Evolutionary conservation across 768 basidiomycete genomes (phyloP), one percentile per base, ranked within the genome.

Genomic region (Galerina sulciceps): DNA sequence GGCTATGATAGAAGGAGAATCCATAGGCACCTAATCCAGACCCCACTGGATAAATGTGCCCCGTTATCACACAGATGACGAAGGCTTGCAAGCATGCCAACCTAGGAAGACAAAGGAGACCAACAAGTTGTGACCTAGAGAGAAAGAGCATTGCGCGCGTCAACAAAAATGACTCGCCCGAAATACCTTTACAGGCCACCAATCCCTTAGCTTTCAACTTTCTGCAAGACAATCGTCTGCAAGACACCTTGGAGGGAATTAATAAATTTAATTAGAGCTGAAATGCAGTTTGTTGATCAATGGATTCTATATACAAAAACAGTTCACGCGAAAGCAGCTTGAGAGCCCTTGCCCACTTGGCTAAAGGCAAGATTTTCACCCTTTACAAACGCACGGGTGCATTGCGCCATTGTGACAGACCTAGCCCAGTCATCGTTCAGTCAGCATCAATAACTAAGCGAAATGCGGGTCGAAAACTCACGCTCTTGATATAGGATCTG

Each of bases 391-490:
- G 94, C 83, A 46, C 90, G 87, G 13, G 91, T 91, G 72, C 94
- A 96, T 65, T 94, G 91, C 1, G 94, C 95, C 95, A 97, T 97
- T 36, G 95, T 96, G 36, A 93, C 90, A n/a, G 93, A 94, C 44
- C 91, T 93, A 26, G 45, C 2, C 2, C 17, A 64, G 46, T 41
- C 10, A 43, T 50, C n/a, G n/a, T n/a, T n/a, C n/a, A n/a, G n/a
- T 55, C 17, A 59, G 31, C 22, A 22, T 35, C n/a, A 13, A 36
- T 9, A 26, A 23, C 2, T 2, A 38, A 54, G 18, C 20, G 50
- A 46, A 53, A 34, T 9, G 20, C 31, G 20, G 43, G 18, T 14
- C 31, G 57, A 48, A 40, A 40, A 90, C 94, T 75, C 67, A 95
- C 85, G 93, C 92, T 81, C 96, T 81, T 43, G 94, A 95, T 70